Percentiles rank a stretch among this genome's conserved stretches.
Conservation (phyloP, 2,329 filamentous ascomycete genomes). For the Sclerotinia subarctica region DNA sequence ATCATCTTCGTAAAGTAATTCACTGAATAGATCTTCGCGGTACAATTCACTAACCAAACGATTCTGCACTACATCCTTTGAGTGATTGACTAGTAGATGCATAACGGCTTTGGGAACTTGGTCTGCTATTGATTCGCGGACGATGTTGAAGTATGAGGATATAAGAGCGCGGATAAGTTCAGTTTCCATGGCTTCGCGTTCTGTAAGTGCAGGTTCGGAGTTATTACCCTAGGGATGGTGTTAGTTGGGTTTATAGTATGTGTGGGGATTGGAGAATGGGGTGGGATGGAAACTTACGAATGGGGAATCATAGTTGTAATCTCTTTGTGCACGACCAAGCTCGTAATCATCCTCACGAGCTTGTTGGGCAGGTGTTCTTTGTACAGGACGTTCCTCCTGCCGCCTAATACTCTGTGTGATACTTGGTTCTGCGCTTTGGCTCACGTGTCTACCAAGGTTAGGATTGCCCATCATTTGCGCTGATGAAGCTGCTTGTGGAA, state of each 20-base stretch:
- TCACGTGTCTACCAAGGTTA: slow-evolving; percentile 63
- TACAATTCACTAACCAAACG: slow-evolving; percentile 93
- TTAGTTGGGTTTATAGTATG: slow-evolving; percentile 21
- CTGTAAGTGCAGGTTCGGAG: slow-evolving; percentile 83
- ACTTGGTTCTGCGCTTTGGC: slow-evolving; percentile 73
- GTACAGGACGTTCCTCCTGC: slow-evolving; percentile 49
- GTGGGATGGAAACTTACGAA: slow-evolving; percentile 44
- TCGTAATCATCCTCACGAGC: slow-evolving; percentile 44
- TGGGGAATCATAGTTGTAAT: slow-evolving; percentile 44
- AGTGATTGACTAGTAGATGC: slow-evolving; percentile 97
- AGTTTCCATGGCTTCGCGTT: slow-evolving; percentile 94
- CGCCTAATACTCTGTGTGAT: slow-evolving; percentile 81
- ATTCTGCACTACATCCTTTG: slow-evolving; percentile 97
- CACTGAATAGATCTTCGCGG: slow-evolving; percentile 84
- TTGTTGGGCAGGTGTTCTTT: slow-evolving; percentile 50
- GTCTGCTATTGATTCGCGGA: slow-evolving; percentile 96
- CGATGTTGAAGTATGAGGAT: slow-evolving; percentile 98
- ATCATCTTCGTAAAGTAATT: slow-evolving; percentile 95
- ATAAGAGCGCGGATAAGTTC: slow-evolving; percentile 96
- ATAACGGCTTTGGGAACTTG: slow-evolving; percentile 98
- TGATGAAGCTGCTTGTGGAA: slow-evolving; percentile 38
- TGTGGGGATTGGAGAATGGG: not conserved
- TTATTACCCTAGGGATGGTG: slow-evolving; percentile 47
- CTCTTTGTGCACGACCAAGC: slow-evolving; percentile 35
- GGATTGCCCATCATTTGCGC: slow-evolving; percentile 33